Evolutionary conservation across 2,329 filamentous ascomycete species (phyloP).

Genomic region (Rhexocercosporidium sp.): DNA sequence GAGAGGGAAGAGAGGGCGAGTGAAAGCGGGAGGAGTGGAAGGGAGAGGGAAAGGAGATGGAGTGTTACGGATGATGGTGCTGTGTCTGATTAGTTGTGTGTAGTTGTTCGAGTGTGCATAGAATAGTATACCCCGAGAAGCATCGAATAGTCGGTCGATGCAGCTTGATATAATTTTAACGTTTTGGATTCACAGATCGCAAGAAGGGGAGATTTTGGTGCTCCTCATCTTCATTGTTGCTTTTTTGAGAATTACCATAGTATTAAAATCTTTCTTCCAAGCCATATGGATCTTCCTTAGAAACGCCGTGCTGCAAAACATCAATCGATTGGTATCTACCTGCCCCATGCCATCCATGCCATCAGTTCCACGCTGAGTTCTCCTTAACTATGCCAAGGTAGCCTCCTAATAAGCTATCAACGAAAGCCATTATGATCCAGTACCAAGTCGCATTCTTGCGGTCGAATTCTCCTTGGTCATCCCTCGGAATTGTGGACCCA

Average conservation of each 20-base stretch:
- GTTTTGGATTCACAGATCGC: background rate
- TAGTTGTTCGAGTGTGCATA: background rate
- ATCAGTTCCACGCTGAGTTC: conserved; percentile 35
- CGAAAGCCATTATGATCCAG: conserved; percentile 69
- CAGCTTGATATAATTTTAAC: background rate
- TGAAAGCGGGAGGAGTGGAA: conserved; percentile 12
- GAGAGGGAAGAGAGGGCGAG: conserved; percentile 3
- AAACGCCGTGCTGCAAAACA: conserved; percentile 25
- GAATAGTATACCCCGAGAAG: conserved; percentile 26
- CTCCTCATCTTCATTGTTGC: background rate
- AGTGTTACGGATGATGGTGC: conserved; percentile 39
- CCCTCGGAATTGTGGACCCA: conserved; percentile 75
- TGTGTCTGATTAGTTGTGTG: conserved; percentile 29
- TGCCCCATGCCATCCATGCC: background rate
- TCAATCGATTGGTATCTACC: conserved; percentile 22
- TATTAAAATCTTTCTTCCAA: conserved; percentile 1
- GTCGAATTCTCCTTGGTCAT: conserved; percentile 78
- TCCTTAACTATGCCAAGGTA: conserved; percentile 46
- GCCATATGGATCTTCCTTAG: conserved; percentile 1
- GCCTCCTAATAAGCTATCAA: conserved; percentile 63
- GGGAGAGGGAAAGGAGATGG: conserved; percentile 38
- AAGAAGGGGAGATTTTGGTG: background rate
- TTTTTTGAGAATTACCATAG: background rate
- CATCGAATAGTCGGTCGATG: background rate
- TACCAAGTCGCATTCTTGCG: conserved; percentile 70